Percentiles rank a stretch among this genome's conserved stretches.
phyloP scores from a whole-genome alignment of 2,329 filamentous ascomycete genomes.

The Helotiales sp. region DNA sequence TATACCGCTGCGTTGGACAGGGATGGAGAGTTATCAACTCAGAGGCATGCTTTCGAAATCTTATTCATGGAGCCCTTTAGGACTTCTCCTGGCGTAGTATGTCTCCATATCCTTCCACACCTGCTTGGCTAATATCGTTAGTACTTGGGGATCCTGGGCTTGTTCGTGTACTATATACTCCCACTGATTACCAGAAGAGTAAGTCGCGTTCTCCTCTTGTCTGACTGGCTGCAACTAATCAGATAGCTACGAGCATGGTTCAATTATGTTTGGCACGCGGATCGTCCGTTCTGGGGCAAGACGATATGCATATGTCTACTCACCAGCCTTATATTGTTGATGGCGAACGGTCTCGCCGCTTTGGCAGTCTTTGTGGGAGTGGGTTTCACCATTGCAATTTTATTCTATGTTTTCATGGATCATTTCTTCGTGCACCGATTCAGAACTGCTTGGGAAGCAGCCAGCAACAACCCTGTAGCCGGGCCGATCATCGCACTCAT shows the following conservation, averaged over 20 bases:
- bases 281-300: background rate
- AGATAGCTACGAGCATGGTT: background rate
- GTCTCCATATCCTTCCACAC: background rate
- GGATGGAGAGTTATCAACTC: background rate
- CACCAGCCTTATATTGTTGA: background rate
- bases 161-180: background rate
- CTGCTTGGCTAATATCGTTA: background rate
- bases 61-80: background rate
- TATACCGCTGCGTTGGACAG: conserved; percentile 1
- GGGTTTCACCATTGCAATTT: background rate
- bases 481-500: background rate
- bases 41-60: background rate
- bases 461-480: background rate
- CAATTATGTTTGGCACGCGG: background rate
- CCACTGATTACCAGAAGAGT: background rate
- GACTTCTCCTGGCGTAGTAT: background rate
- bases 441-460: background rate
- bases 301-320: background rate
- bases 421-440: background rate
- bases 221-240: background rate
- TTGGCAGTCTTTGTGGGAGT: background rate
- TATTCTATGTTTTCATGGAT: background rate
- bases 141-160: background rate
- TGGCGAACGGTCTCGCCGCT: background rate
- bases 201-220: background rate